A percentile compares a stretch with the other conserved stretches of the same genome.
Evolutionary conservation across 768 basidiomycete species (phyloP).

Genomic region (Boletellus emodensis): DNA sequence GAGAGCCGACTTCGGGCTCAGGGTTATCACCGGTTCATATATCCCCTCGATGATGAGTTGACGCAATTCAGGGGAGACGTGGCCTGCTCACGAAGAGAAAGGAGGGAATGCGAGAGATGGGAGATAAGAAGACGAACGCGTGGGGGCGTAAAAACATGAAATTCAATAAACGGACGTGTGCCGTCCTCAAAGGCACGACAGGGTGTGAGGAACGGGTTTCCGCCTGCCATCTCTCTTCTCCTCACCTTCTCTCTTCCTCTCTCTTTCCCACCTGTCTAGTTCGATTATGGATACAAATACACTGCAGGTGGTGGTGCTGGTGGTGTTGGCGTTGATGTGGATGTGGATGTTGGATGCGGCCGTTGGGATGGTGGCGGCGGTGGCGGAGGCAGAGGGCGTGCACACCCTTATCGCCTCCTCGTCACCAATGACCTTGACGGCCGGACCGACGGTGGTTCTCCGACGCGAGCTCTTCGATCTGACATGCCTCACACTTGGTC

Average conservation of each 20-base stretch:
- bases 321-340: background rate
- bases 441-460: conserved; percentile 33
- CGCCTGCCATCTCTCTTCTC: background rate
- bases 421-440: conserved; percentile 14
- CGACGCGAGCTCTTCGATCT: conserved; percentile 30
- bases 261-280: background rate
- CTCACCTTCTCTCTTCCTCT: background rate
- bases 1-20: no score
- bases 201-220: background rate
- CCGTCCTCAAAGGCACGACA: background rate
- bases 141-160: background rate
- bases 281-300: background rate
- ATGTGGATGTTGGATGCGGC: no score
- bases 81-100: no score
- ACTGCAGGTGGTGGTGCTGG: conserved; percentile 1
- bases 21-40: no score
- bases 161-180: background rate
- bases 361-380: no score
- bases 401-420: background rate
- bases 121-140: background rate
- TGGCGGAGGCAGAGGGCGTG: no score
- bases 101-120: no score
- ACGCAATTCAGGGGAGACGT: no score
- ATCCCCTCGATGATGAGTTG: no score
- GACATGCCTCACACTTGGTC: conserved; percentile 57